A percentile compares a stretch with the other conserved stretches of the same genome.
Conservation (phyloP, 2,329 filamentous ascomycete species). For the Dothistroma septosporum region DNA sequence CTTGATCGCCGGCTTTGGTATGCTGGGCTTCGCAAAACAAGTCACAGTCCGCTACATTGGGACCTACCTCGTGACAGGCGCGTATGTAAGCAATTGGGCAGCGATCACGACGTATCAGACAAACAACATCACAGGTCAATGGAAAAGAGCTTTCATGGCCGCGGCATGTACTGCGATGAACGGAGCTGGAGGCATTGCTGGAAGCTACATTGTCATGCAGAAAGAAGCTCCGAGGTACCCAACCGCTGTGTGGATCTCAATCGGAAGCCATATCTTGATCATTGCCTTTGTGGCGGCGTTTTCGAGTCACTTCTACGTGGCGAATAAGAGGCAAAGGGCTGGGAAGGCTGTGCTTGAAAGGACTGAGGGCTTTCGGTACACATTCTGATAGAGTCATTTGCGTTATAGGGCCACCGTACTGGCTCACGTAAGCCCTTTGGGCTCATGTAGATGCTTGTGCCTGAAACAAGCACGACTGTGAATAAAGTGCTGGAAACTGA, state of each 20-base stretch:
- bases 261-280: constrained; percentile 44
- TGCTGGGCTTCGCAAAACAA: constrained; percentile 59
- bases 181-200: constrained; percentile 61
- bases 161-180: constrained; percentile 57
- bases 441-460: neutral
- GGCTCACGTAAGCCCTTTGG: neutral
- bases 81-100: constrained; percentile 67
- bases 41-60: constrained; percentile 61
- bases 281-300: constrained; percentile 27
- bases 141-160: constrained; percentile 61
- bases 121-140: constrained; percentile 60
- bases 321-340: constrained; percentile 28
- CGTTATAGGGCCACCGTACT: neutral
- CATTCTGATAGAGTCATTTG: constrained; percentile 32
- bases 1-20: constrained; percentile 60
- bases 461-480: neutral
- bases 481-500: neutral
- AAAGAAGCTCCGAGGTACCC: constrained; percentile 59
- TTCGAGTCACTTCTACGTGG: constrained; percentile 27
- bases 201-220: constrained; percentile 61
- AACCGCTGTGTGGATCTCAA: constrained; percentile 65
- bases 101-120: constrained; percentile 60
- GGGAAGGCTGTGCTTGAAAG: constrained; percentile 27
- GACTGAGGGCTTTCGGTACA: constrained; percentile 45
- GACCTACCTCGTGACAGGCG: constrained; percentile 62